A percentile compares a stretch with the other conserved stretches of the same genome.
phyloP scores from a whole-genome alignment of 2,329 filamentous ascomycete genomes.

The Onygenales sp. region DNA sequence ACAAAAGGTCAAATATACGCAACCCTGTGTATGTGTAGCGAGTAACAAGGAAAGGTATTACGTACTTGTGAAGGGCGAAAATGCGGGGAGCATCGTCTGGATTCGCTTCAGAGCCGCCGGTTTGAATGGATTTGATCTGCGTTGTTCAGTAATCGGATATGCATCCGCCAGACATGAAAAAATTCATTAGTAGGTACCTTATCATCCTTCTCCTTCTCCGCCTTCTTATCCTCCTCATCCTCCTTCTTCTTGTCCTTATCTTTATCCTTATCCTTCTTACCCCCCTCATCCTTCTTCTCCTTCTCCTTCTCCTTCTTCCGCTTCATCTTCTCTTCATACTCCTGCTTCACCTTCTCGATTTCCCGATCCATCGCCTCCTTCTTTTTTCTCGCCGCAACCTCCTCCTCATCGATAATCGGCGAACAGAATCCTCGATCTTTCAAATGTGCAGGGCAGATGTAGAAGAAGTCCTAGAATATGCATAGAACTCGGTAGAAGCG shows the following conservation, averaged over 20 bases:
- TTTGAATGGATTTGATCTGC: conserved; percentile 40
- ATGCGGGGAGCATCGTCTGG: conserved; percentile 59
- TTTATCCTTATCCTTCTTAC: conserved; percentile 39
- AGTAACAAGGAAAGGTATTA: conserved; percentile 1
- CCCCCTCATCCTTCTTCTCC: conserved; percentile 35
- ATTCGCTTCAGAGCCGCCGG: conserved; percentile 25
- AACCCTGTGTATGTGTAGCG: neutral
- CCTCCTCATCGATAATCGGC: conserved; percentile 38
- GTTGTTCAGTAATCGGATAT: neutral
- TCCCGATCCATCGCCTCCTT: conserved; percentile 35
- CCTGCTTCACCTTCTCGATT: conserved; percentile 39
- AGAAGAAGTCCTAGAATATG: conserved; percentile 70
- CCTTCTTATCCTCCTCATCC: conserved; percentile 34
- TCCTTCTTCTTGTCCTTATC: conserved; percentile 36
- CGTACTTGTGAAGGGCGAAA: conserved; percentile 72
- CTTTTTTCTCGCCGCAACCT: conserved; percentile 32
- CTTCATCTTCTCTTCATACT: conserved; percentile 68
- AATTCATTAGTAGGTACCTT: conserved; percentile 34
- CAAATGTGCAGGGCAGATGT: conserved; percentile 73
- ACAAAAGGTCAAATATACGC: neutral
- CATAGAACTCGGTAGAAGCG: neutral
- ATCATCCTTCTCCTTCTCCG: conserved; percentile 42
- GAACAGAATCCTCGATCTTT: conserved; percentile 73
- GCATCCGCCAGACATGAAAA: neutral
- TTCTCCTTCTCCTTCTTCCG: conserved; percentile 58